Percentiles rank a stretch among this genome's conserved stretches.
phyloP scores from a whole-genome alignment of 495 filamentous ascomycete genomes.

The Echria macrotheca region DNA sequence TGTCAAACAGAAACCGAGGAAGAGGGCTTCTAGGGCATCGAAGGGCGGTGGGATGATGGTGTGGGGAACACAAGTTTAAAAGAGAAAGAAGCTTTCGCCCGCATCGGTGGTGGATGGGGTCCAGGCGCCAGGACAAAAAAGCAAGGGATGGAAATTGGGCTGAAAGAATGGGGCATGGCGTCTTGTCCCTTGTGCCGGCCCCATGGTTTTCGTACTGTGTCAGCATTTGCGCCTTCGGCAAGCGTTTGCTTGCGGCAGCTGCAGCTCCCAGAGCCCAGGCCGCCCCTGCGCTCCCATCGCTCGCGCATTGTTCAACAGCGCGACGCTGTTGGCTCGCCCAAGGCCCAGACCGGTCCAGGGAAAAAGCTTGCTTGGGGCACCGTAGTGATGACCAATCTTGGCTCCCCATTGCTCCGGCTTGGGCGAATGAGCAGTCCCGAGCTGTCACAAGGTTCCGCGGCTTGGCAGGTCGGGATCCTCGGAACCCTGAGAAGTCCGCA shows the following conservation, averaged over 20 bases:
- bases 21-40: too few species aligned
- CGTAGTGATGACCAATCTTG: neutral
- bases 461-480: constrained; percentile 2
- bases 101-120: neutral
- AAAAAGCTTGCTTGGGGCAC: constrained; percentile 1
- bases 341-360: constrained; percentile 8
- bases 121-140: neutral
- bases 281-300: neutral
- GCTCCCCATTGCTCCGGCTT: neutral
- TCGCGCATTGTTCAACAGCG: neutral
- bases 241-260: neutral
- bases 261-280: neutral
- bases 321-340: neutral
- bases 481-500: neutral
- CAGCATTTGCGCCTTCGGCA: neutral
- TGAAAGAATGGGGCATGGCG: neutral
- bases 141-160: constrained; percentile 1
- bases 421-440: neutral
- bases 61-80: neutral
- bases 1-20: too few species aligned
- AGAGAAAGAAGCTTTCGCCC: neutral
- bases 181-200: neutral
- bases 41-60: neutral
- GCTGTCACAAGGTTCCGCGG: neutral
- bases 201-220: constrained; percentile 4